phyloP scores from a whole-genome alignment of 371 early-diverging fungal genomes.

The Mucor ambiguus region DNA sequence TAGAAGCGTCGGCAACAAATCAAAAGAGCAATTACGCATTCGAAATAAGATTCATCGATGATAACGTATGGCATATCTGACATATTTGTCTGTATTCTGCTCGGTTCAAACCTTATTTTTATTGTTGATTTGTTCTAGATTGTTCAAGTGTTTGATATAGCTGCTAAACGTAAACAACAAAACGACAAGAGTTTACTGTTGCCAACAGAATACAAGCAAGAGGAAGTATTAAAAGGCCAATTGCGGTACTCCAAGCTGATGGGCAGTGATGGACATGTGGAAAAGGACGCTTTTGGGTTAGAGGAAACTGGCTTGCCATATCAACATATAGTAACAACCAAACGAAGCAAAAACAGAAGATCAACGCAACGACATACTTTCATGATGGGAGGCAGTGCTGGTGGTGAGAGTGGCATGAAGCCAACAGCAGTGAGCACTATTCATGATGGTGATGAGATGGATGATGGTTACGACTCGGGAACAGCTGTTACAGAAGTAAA shows the following conservation, averaged over 20 bases:
- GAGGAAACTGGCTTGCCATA: conserved; percentile 4
- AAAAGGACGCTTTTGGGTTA: conserved; percentile 3
- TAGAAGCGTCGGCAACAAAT: background rate
- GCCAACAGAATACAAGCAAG: conserved; percentile 34
- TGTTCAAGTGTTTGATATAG: conserved; percentile 46
- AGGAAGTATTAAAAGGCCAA: conserved; percentile 35
- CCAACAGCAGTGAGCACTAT: background rate
- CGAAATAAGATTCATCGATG: conserved; percentile 45
- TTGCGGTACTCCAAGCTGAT: conserved; percentile 36
- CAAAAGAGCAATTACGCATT: conserved; percentile 24
- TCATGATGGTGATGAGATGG: background rate
- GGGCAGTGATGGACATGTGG: conserved; percentile 5
- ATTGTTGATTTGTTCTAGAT: conserved; percentile 16
- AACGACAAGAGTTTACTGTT: conserved; percentile 10
- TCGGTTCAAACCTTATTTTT: background rate
- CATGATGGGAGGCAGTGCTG: conserved; percentile 3
- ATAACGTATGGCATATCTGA: conserved; percentile 27
- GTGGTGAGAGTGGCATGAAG: background rate
- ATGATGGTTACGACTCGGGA: background rate
- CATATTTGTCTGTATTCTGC: background rate
- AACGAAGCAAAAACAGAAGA: conserved; percentile 11
- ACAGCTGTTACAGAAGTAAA: background rate
- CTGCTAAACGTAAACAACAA: conserved; percentile 16
- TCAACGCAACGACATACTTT: conserved; percentile 18
- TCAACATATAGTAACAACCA: conserved; percentile 11